Evolutionary conservation across 2,329 filamentous ascomycete genomes (phyloP), one percentile per base, ranked within the genome.

Genomic region (Trichoderma sp.): DNA sequence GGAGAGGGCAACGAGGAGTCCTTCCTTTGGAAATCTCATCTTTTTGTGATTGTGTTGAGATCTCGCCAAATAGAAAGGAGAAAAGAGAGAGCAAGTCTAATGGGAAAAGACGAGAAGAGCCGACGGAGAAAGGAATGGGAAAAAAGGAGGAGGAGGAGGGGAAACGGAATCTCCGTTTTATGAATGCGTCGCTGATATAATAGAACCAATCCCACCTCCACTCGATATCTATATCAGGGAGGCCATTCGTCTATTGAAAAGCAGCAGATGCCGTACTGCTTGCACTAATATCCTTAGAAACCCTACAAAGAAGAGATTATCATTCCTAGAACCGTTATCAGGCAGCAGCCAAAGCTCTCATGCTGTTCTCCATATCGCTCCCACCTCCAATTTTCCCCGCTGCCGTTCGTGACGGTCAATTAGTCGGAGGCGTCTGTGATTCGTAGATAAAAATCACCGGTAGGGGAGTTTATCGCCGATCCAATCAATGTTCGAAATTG

Each of bases 371-470:
- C 24, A 67, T 52, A 37, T 59, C 13, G 5, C 5, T n/a, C 13
- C 52, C n/a, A 8, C 64, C 29, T 40, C 1, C 6, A 8, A 31
- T 6, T 40, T 40, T 37, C 40, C 55, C n/a, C 37, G n/a, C n/a
- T n/a, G 24, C 47, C 63, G 27, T 58, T 58, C 37, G 8, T 40
- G 40, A 43, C 64, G 64, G 64, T 67, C 56, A 67, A 52, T 67
- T 67, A 67, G 37, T 67, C 64, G 64, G 64, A 53, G 16, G 21
- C 10, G 7, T 37, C 10, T 56, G 13, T 57, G 35, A 57, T 56
- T 56, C 62, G 52, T 56, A 35, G 52, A 37, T 33, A 35, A 24
- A 21, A 11, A 13, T 27, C 19, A 5, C 47, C 2, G 19, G 8
- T 11, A 21, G n/a, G 11, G 43, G 43, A 21, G 13, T 49, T 43